Percentiles rank a stretch among this genome's conserved stretches.
phyloP scores from a whole-genome alignment of 805 yeast genomes.

The Lipomyces starkeyi region DNA sequence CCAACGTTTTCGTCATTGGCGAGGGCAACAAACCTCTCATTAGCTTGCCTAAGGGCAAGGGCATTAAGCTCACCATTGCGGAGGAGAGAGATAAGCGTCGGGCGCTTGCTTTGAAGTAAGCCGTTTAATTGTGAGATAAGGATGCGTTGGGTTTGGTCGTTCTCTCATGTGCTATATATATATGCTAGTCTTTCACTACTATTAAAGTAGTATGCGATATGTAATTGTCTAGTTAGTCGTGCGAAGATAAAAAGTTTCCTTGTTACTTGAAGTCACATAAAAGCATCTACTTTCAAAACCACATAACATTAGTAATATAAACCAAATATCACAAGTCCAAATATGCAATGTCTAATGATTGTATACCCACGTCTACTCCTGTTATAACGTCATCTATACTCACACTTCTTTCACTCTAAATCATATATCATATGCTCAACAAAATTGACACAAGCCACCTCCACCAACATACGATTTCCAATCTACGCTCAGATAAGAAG shows the following conservation, averaged over 20 bases:
- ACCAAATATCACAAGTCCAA: neutral
- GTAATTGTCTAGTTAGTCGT: conserved; percentile 13
- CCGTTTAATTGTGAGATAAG: conserved; percentile 8
- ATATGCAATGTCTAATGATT: neutral
- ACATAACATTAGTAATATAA: conserved; percentile 1
- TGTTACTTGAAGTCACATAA: neutral
- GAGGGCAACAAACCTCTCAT: conserved; percentile 94
- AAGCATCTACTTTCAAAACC: neutral
- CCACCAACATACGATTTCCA: neutral
- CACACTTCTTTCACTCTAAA: neutral
- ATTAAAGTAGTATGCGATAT: neutral
- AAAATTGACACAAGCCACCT: neutral
- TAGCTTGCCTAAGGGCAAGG: conserved; percentile 98
- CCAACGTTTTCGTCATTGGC: conserved; percentile 93
- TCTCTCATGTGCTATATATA: conserved; percentile 13
- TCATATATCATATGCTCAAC: neutral
- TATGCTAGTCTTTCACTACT: conserved; percentile 2
- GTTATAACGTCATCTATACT: neutral
- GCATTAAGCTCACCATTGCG: conserved; percentile 92
- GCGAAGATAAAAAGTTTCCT: conserved; percentile 12
- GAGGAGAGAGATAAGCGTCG: conserved; percentile 99
- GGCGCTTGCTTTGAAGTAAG: conserved; percentile 50
- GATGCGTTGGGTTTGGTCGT: conserved; percentile 9
- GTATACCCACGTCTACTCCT: neutral
- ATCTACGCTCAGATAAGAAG: neutral